phyloP scores from a whole-genome alignment of 2,329 filamentous ascomycete species.

The Neoascochyta sp. region DNA sequence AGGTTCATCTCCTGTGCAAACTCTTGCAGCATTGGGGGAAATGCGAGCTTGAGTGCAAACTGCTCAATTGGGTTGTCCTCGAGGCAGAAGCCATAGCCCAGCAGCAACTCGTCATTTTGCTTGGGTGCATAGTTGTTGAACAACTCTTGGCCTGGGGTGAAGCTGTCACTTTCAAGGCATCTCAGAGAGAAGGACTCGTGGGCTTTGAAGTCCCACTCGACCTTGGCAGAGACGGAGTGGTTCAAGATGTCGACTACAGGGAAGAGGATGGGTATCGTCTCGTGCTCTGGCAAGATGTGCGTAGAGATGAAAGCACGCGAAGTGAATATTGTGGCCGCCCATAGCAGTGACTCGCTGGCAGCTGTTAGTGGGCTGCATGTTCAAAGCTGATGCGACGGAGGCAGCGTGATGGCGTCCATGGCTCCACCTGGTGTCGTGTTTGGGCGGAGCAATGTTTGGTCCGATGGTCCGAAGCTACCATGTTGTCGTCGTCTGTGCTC shows the following conservation, averaged over 20 bases:
- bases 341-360: slow-evolving; percentile 46
- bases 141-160: slow-evolving; percentile 42
- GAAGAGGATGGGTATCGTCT: slow-evolving; percentile 44
- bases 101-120: slow-evolving; percentile 51
- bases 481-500: too few species aligned
- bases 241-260: slow-evolving; percentile 51
- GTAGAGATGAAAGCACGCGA: slow-evolving; percentile 51
- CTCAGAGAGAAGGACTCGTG: slow-evolving; percentile 39
- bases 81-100: slow-evolving; percentile 53
- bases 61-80: slow-evolving; percentile 47
- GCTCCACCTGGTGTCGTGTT: too few species aligned
- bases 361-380: too few species aligned
- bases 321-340: slow-evolving; percentile 52
- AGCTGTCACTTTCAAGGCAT: slow-evolving; percentile 32
- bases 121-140: slow-evolving; percentile 55
- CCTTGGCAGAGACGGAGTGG: slow-evolving; percentile 45
- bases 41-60: slow-evolving; percentile 42
- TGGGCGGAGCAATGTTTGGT: too few species aligned
- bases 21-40: slow-evolving; percentile 34
- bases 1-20: slow-evolving; percentile 16
- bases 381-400: too few species aligned
- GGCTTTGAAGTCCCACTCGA: slow-evolving; percentile 44
- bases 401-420: too few species aligned
- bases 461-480: too few species aligned
- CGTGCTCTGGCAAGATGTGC: slow-evolving; percentile 25